A percentile compares a stretch with the other conserved stretches of the same genome.
Evolutionary conservation across 2,329 filamentous ascomycete species (phyloP).

Genomic region (Thielaviopsis euricoi): DNA sequence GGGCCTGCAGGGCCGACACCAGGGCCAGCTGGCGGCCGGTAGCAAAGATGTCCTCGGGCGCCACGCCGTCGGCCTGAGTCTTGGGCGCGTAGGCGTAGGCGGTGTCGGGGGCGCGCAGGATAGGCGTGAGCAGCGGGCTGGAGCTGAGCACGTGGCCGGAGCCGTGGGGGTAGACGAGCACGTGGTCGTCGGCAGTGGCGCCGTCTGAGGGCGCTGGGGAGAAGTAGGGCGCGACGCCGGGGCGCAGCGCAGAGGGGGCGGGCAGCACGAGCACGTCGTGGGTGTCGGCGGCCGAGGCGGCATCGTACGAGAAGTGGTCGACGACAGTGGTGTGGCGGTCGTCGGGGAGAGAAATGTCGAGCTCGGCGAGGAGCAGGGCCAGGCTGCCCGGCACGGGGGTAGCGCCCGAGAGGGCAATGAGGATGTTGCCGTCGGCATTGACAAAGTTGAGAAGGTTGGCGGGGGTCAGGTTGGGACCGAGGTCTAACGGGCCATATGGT

Average conservation of each 20-base stretch:
- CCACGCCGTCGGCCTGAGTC: conserved; percentile 52
- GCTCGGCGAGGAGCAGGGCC: conserved; percentile 64
- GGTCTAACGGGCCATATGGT: conserved; percentile 45
- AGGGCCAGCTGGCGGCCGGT: conserved; percentile 70
- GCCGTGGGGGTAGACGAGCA: conserved; percentile 67
- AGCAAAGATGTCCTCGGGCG: conserved; percentile 64
- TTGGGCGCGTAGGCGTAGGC: conserved; percentile 91
- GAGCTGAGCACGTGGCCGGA: conserved; percentile 71
- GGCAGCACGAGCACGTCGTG: conserved; percentile 80
- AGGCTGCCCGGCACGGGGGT: conserved; percentile 55
- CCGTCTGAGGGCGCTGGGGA: conserved; percentile 37
- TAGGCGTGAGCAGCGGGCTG: conserved; percentile 59
- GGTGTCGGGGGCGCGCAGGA: conserved; percentile 67
- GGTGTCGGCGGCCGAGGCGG: conserved; percentile 54
- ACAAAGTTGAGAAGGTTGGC: conserved; percentile 79
- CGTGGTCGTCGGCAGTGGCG: conserved; percentile 24
- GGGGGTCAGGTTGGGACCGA: conserved; percentile 76
- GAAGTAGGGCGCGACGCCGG: conserved; percentile 66
- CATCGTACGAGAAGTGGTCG: conserved; percentile 92
- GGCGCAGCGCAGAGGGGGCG: conserved; percentile 45
- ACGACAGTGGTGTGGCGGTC: conserved; percentile 77
- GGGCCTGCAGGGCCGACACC: conserved; percentile 74
- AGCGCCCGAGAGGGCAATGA: conserved; percentile 65
- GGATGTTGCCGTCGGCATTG: conserved; percentile 80
- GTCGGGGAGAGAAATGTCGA: conserved; percentile 74